Conservation (phyloP, 768 basidiomycete genomes). For the Kwoniella pini region DNA sequence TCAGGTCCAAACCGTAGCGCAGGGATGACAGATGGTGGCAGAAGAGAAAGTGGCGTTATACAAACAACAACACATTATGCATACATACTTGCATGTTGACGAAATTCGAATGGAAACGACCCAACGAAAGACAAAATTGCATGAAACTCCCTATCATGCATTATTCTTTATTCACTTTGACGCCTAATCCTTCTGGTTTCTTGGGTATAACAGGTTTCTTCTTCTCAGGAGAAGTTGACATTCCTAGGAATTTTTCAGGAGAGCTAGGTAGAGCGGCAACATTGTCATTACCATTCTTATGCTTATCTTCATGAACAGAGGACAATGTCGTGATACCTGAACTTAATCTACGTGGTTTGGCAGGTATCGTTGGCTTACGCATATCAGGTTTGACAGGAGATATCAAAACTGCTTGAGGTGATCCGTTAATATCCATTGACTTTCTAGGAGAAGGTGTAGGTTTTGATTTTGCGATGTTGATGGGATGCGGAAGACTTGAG, state of each 20-base stretch:
- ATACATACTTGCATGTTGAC: too few species aligned
- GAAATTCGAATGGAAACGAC: too few species aligned
- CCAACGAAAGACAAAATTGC: too few species aligned
- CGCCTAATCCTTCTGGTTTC: conserved; percentile 27
- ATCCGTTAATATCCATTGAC: conserved; percentile 29
- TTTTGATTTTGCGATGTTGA: not conserved
- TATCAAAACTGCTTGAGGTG: conserved; percentile 28
- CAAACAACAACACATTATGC: too few species aligned
- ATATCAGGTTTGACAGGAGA: conserved; percentile 25
- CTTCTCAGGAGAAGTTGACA: not conserved
- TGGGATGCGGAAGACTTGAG: not conserved
- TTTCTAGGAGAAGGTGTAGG: not conserved
- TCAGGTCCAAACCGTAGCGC: too few species aligned
- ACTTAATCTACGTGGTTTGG: conserved; percentile 10
- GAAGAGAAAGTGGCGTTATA: too few species aligned
- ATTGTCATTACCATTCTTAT: too few species aligned
- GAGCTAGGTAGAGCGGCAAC: too few species aligned
- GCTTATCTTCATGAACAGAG: not conserved
- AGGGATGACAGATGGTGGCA: too few species aligned
- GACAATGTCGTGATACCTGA: not conserved
- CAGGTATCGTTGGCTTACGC: not conserved
- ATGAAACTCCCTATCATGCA: too few species aligned
- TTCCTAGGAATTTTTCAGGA: too few species aligned
- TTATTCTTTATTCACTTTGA: not conserved
- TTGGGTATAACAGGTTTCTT: conserved; percentile 12